A percentile compares a stretch with the other conserved stretches of the same genome.
Conservation (phyloP, 2,329 filamentous ascomycete species). For the Aspergillus latus region DNA sequence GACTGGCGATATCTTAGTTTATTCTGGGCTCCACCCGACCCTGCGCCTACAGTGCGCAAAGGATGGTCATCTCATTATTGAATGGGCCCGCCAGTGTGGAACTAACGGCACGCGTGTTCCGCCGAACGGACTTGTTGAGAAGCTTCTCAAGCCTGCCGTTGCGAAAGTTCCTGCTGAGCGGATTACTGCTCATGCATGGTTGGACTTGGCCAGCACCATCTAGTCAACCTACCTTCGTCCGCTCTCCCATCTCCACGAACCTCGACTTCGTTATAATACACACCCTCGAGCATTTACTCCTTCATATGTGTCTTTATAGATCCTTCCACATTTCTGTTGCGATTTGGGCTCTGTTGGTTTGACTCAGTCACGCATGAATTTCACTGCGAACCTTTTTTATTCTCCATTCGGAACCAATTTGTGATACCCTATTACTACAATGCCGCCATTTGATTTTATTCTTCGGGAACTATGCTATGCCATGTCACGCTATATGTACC, state of each 20-base stretch:
- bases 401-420: background rate
- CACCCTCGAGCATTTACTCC: background rate
- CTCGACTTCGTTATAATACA: background rate
- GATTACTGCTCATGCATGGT: constrained; percentile 34
- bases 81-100: constrained; percentile 38
- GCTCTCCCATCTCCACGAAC: background rate
- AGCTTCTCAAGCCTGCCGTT: constrained; percentile 39
- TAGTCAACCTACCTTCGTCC: background rate
- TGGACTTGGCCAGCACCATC: constrained; percentile 22
- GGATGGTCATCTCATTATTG: constrained; percentile 45
- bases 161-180: constrained; percentile 38
- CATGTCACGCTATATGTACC: background rate
- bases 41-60: constrained; percentile 46
- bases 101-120: constrained; percentile 41
- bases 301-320: background rate
- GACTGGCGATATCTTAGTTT: constrained; percentile 47
- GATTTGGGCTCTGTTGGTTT: background rate
- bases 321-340: background rate
- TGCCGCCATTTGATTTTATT: background rate
- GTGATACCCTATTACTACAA: background rate
- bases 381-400: background rate
- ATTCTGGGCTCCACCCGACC: constrained; percentile 40
- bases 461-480: background rate
- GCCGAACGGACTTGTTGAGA: constrained; percentile 42
- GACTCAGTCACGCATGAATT: background rate